Evolutionary conservation across 2,329 filamentous ascomycete genomes (phyloP), one percentile per base, ranked within the genome.

Genomic region (Aspergillus thermomutatus): DNA sequence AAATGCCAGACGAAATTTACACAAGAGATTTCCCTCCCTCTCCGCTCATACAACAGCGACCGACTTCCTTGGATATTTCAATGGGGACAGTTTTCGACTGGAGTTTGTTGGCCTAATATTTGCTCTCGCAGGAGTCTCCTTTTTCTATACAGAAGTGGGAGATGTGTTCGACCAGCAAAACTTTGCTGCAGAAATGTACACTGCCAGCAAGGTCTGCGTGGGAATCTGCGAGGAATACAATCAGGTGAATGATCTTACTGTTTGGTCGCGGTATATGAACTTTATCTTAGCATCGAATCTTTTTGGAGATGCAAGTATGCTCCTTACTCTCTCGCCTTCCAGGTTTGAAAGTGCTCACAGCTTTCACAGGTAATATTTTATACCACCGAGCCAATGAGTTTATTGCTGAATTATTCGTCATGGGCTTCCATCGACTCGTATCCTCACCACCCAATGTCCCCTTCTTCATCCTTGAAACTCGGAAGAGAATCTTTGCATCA

Each of bases 381-480:
- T 54, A 54, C 8, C 47, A 40, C 31, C 21, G 28, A n/a, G 49
- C 49, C 31, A 27, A 9, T 19, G 31, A 28, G 8, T 27, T 54
- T 3, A 43, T 25, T 9, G 19, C 34, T 11, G 45, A 54, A 25
- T 10, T 41, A 19, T 50, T 45, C 23, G n/a, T 40, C 21, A 31
- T 54, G 31, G 47, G 52, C 4, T 49, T 49, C 19, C 52, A 54
- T 34, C 34, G 52, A n/a, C 47, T 43, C n/a, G 40, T 26, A 6
- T 45, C 25, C 3, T 41, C 27, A 11, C 45, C 37, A 7, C 8
- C 23, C 17, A 11, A 17, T n/a, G 52, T 63, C 8, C 67, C 68
- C 0, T 69, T 70, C 19, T 71, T 70, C 43, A 55, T 71, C 11
- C 62, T 55, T 8, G 64, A 72, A 46, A 56, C 65, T 26, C 62